A percentile compares a stretch with the other conserved stretches of the same genome.
Conservation (phyloP, 345 rosid genomes). For the Balakata baccata region DNA sequence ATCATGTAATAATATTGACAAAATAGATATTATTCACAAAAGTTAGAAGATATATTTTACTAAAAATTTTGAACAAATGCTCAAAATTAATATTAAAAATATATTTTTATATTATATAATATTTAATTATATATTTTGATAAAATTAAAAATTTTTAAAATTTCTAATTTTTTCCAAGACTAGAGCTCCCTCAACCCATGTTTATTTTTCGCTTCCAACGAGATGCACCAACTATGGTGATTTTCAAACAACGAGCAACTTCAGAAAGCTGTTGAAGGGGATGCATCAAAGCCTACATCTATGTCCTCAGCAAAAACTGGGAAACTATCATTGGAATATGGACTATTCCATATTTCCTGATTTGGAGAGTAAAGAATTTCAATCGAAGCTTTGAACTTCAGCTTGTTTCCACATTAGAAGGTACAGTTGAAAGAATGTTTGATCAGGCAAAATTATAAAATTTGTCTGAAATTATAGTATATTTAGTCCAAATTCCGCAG, state of each 20-base stretch:
- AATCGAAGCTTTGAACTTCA: background rate
- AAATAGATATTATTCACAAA: no score
- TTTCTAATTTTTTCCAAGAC: no score
- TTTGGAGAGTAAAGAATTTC: background rate
- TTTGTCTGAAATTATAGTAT: background rate
- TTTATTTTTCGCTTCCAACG: no score
- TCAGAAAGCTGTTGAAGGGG: slow-evolving; percentile 82
- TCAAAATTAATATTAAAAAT: no score
- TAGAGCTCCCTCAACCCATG: no score
- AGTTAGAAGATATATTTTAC: no score
- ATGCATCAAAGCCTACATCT: slow-evolving; percentile 60
- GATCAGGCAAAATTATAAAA: background rate
- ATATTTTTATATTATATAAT: no score
- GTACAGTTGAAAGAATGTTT: background rate
- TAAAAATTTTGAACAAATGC: no score
- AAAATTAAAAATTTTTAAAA: no score
- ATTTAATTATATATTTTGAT: no score
- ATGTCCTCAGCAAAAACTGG: slow-evolving; percentile 87
- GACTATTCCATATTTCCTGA: slow-evolving; percentile 93
- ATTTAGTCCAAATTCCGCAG: background rate
- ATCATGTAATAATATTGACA: no score
- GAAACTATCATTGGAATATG: slow-evolving; percentile 84
- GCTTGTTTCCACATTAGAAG: background rate
- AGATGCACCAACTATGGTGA: slow-evolving; percentile 89
- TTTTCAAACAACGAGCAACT: slow-evolving; percentile 51